Evolutionary conservation across 140 eudicot genomes (phyloP).

Genomic region (Senecio squalidus): DNA sequence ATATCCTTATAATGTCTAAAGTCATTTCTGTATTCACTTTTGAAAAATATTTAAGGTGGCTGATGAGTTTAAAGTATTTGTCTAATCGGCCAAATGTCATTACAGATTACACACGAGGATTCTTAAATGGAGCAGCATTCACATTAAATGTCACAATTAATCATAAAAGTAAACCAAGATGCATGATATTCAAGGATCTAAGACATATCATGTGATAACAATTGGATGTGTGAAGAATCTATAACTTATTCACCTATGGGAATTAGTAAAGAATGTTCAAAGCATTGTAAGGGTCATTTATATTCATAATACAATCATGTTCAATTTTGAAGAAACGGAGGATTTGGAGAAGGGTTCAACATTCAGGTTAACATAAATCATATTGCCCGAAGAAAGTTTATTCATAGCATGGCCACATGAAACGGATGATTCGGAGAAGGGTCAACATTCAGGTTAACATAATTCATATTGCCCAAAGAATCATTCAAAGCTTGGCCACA

Average conservation of each 20-base stretch:
- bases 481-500: background rate
- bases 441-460: background rate
- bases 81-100: too few relatives aligned
- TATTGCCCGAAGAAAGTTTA: background rate
- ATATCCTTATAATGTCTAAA: too few relatives aligned
- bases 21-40: too few relatives aligned
- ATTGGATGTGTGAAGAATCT: background rate
- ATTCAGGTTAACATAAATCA: background rate
- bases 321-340: too few relatives aligned
- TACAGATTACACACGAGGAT: background rate
- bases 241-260: background rate
- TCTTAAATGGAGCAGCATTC: background rate
- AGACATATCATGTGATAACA: background rate
- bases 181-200: too few relatives aligned
- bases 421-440: slow-evolving; percentile 9
- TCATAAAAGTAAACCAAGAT: background rate
- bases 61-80: background rate
- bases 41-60: background rate
- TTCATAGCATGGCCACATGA: background rate
- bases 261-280: background rate
- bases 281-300: background rate
- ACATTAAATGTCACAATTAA: background rate
- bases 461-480: background rate
- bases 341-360: background rate
- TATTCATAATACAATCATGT: background rate